Conservation (phyloP, 1,139 yeast genomes). For the Blastobotrys capitulatus region DNA sequence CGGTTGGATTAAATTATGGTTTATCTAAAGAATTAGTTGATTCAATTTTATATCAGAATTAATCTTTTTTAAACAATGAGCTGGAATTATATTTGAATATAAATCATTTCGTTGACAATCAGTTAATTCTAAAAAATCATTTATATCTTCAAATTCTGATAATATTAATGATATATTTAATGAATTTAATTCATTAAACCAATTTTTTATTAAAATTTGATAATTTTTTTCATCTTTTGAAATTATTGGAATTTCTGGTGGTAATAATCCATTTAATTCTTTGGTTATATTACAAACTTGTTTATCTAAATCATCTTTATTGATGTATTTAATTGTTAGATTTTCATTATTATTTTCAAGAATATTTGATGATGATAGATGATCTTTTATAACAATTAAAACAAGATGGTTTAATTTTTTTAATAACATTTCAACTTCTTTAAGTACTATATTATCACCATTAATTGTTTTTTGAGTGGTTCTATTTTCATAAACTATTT, state of each 20-base stretch:
- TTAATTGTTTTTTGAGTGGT: background rate
- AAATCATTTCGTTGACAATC: background rate
- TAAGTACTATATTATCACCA: background rate
- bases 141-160: background rate
- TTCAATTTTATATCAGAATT: conserved; percentile 1
- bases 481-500: background rate
- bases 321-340: background rate
- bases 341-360: background rate
- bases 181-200: no score
- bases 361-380: background rate
- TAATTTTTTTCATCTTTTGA: background rate
- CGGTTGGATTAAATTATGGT: conserved; percentile 1
- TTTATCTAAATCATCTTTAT: background rate
- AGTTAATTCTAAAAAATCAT: background rate
- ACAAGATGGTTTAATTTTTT: background rate
- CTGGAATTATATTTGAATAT: background rate
- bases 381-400: background rate
- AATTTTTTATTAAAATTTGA: no score
- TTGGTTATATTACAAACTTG: background rate
- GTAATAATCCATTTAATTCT: background rate
- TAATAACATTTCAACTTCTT: background rate
- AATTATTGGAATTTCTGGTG: background rate
- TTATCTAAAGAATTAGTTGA: background rate
- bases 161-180: background rate
- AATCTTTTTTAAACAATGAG: background rate